Evolutionary conservation across 768 basidiomycete species (phyloP), one percentile per base, ranked within the genome.

Genomic region (Suillus luteus): DNA sequence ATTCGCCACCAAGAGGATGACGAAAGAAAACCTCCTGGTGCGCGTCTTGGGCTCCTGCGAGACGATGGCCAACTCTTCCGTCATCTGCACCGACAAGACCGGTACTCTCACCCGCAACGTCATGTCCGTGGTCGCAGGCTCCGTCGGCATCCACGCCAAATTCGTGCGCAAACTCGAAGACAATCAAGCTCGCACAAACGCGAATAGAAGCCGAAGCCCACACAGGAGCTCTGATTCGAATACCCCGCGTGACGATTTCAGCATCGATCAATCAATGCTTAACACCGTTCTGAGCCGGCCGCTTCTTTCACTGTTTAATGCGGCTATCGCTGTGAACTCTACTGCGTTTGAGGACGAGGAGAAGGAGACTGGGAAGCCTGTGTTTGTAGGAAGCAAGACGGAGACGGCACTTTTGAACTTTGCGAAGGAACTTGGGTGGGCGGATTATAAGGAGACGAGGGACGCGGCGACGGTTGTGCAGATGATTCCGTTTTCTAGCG

Each of bases 1-100:
- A 1, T 99, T 99, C 71, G 97, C 96, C 0, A 99, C 97, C 55
- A 95, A 92, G 70, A 90, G 96, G n/a, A 99, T 99, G 97, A 93
- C 96, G 10, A 85, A 89, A 71, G 92, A 95, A 76, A 97, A 97
- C 60, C 82, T 99, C 0, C 86, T 99, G 49, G 97, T 99, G 37
- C 95, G 96, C 61, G 93, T 98, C 5, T 86, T 99, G 40, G 93
- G 93, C 8, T 95, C 95, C 14, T 99, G 96, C 76, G 97, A 99
- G 79, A 99, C 95, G 0, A 99, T 99, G 96, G 96, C 93, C 24
- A 98, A 98, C 69, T 93, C 96, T 5, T 96, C 92, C 24, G 95
- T 98, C 64, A 86, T 98, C 4, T 95, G 94, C 77, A 96, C 95
- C 15, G 95, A 96, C 82, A 96, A 96, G 80, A 96, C 95, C 2